Percentiles rank a stretch among this genome's conserved stretches.
phyloP scores from a whole-genome alignment of 2,329 filamentous ascomycete genomes.

The Neonectria punicea region DNA sequence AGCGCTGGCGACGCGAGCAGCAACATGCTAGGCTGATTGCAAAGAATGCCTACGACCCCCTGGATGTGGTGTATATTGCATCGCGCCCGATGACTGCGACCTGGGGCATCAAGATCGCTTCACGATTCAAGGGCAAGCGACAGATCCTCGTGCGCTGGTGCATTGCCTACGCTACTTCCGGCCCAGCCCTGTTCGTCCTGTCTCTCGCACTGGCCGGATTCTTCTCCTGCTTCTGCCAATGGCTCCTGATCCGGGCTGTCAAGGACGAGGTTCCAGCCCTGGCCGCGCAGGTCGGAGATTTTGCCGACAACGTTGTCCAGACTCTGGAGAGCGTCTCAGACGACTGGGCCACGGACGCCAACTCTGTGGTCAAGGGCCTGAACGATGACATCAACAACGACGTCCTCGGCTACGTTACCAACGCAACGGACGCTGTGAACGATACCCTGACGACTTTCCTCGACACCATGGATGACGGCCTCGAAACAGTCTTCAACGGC shows the following conservation, averaged over 20 bases:
- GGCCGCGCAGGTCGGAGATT: constrained; percentile 78
- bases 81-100: constrained; percentile 82
- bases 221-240: constrained; percentile 85
- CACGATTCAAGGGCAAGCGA: constrained; percentile 70
- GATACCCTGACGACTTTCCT: constrained; percentile 86
- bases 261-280: constrained; percentile 81
- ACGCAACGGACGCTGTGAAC: constrained; percentile 84
- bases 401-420: constrained; percentile 87
- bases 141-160: constrained; percentile 84
- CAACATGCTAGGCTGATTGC: constrained; percentile 74
- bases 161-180: constrained; percentile 86
- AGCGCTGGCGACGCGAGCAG: constrained; percentile 78
- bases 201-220: constrained; percentile 84
- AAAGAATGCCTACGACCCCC: constrained; percentile 75
- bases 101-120: constrained; percentile 76
- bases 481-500: constrained; percentile 82
- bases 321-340: constrained; percentile 78
- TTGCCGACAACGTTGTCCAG: constrained; percentile 81
- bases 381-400: constrained; percentile 85
- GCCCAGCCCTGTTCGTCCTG: constrained; percentile 86
- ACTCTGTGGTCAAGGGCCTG: constrained; percentile 75
- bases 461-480: constrained; percentile 76
- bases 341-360: constrained; percentile 81
- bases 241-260: constrained; percentile 77
- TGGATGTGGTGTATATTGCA: constrained; percentile 90